phyloP scores from a whole-genome alignment of 2,329 filamentous ascomycete species.

The Neofusicoccum parvum region DNA sequence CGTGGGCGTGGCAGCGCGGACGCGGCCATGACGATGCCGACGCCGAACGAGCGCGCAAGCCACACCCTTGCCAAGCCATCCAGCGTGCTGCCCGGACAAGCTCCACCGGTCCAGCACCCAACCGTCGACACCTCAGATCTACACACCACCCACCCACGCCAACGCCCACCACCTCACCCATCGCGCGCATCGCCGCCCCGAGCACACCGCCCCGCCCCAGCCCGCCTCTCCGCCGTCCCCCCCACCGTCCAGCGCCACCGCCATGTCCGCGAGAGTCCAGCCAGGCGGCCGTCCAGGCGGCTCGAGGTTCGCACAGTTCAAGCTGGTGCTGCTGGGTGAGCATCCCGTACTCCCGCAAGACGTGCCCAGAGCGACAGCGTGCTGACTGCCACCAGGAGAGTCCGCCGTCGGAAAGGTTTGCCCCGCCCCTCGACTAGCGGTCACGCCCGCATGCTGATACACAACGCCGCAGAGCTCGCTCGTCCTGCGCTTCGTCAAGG shows the following conservation, averaged over 20 bases:
- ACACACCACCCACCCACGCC: conserved; percentile 22
- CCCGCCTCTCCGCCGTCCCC: conserved; percentile 26
- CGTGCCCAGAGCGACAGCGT: neutral
- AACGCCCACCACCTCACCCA: conserved; percentile 11
- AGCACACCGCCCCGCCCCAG: conserved; percentile 12
- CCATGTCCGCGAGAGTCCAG: conserved; percentile 84
- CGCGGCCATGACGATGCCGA: conserved; percentile 9
- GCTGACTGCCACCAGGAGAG: conserved; percentile 67
- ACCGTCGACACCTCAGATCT: conserved; percentile 21
- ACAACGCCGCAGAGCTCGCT: conserved; percentile 75
- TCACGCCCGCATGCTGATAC: conserved; percentile 31
- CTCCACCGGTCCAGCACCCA: conserved; percentile 17
- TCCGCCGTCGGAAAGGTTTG: conserved; percentile 96
- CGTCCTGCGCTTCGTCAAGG: conserved; percentile 97
- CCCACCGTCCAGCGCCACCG: conserved; percentile 26
- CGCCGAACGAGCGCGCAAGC: conserved; percentile 13
- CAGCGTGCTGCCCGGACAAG: conserved; percentile 15
- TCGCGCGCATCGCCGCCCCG: conserved; percentile 8
- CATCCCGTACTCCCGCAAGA: conserved; percentile 22
- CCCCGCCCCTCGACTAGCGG: conserved; percentile 24
- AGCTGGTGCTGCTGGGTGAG: conserved; percentile 93
- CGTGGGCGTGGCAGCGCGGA: too few relatives aligned
- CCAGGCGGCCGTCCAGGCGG: conserved; percentile 65
- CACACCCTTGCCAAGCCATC: conserved; percentile 22
- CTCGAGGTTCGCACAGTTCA: conserved; percentile 95